Evolutionary conservation across 192 early-diverging fungal species (phyloP).

Genomic region (Rhizophagus prolifer): DNA sequence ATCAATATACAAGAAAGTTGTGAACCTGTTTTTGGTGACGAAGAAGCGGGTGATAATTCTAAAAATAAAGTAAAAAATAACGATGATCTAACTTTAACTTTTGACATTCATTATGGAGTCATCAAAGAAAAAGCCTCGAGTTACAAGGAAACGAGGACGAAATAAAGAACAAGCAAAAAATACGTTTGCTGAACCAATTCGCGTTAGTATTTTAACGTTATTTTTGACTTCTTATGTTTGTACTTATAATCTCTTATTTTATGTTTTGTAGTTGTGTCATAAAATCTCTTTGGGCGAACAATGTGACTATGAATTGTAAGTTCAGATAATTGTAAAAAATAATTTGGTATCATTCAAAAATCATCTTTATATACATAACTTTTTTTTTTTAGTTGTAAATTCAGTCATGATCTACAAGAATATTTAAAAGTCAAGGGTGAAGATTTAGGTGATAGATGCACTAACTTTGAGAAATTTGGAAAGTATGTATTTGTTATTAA

Average conservation of each 20-base stretch:
- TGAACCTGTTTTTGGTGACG: background rate
- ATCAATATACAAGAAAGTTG: background rate
- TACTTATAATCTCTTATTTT: background rate
- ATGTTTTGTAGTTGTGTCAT: background rate
- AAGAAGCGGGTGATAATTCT: background rate
- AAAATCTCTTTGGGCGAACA: background rate
- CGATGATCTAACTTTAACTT: background rate
- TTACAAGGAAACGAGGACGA: conserved; percentile 9
- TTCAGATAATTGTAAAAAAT: background rate
- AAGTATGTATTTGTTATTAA: conserved; percentile 53
- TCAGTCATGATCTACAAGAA: conserved; percentile 73
- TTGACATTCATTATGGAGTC: conserved; percentile 4
- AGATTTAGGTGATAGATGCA: conserved; percentile 75
- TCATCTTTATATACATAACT: background rate
- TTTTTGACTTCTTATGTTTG: background rate
- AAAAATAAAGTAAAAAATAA: background rate
- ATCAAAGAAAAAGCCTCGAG: conserved; percentile 2
- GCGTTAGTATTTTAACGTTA: background rate
- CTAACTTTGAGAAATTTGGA: conserved; percentile 71
- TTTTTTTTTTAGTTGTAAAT: conserved; percentile 57
- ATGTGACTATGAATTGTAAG: conserved; percentile 12
- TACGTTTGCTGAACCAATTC: background rate
- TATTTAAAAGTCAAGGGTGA: conserved; percentile 72
- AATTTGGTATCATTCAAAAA: background rate
- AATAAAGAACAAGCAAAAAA: conserved; percentile 1